Percentiles rank a stretch among this genome's conserved stretches.
Evolutionary conservation across 805 yeast genomes (phyloP).

Genomic region (Debaryomyces tyrocola): DNA sequence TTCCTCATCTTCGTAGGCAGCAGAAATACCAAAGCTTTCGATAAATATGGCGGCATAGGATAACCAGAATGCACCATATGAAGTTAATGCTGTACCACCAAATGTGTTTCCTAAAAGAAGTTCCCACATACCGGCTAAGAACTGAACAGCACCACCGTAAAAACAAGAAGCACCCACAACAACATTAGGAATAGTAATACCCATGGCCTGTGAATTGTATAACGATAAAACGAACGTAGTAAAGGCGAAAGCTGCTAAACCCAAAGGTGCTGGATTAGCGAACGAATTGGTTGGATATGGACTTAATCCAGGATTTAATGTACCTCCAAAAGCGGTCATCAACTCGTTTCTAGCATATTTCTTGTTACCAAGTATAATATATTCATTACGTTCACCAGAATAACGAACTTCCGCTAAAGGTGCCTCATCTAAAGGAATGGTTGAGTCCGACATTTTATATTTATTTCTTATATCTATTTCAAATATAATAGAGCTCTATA

Average conservation of each 20-base stretch:
- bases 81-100: slow-evolving; percentile 65
- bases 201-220: slow-evolving; percentile 57
- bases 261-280: slow-evolving; percentile 70
- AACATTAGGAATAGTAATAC: slow-evolving; percentile 50
- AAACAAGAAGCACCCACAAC: slow-evolving; percentile 61
- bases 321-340: slow-evolving; percentile 41
- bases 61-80: slow-evolving; percentile 47
- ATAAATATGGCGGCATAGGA: slow-evolving; percentile 31
- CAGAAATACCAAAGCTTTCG: slow-evolving; percentile 32
- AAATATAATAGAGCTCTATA: too few species aligned
- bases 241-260: slow-evolving; percentile 62
- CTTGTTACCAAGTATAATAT: slow-evolving; percentile 32
- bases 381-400: slow-evolving; percentile 37
- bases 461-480: too few species aligned
- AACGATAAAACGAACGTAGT: slow-evolving; percentile 64
- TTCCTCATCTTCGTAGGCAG: slow-evolving; percentile 25
- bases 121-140: slow-evolving; percentile 71
- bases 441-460: not conserved
- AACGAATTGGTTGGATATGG: slow-evolving; percentile 54
- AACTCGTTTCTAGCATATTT: slow-evolving; percentile 39
- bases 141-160: slow-evolving; percentile 64
- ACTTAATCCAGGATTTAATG: slow-evolving; percentile 35
- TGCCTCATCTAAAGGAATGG: not conserved
- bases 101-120: slow-evolving; percentile 63
- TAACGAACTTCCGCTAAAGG: slow-evolving; percentile 21